Percentiles rank a stretch among this genome's conserved stretches.
These are phyloP conservation scores for Sistotremastrum suecicum DNA, from an alignment of 768 basidiomycete genomes.

Conservation along the genomic window DNA sequence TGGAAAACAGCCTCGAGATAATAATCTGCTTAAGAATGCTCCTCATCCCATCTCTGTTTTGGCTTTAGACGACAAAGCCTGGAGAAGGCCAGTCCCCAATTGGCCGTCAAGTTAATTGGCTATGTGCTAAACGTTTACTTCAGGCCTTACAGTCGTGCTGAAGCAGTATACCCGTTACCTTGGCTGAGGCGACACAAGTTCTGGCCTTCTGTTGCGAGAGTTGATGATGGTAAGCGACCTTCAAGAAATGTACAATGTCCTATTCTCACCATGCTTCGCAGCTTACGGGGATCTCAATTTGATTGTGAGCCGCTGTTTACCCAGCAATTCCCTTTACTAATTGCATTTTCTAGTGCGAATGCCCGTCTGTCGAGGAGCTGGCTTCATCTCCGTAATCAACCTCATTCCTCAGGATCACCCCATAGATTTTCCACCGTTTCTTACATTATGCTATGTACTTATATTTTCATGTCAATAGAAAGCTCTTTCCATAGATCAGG, in stretches of 20 bases:
- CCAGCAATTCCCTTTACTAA: background rate
- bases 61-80: slow-evolving; percentile 57
- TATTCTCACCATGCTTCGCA: slow-evolving; percentile 16
- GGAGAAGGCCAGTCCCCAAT: slow-evolving; percentile 54
- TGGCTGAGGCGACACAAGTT: slow-evolving; percentile 84
- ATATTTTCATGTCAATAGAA: background rate
- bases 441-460: background rate
- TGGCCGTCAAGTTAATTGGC: background rate
- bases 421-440: background rate
- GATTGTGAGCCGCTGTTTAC: slow-evolving; percentile 38
- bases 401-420: slow-evolving; percentile 3
- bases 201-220: slow-evolving; percentile 86
- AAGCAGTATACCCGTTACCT: slow-evolving; percentile 81
- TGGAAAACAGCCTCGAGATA: slow-evolving; percentile 81
- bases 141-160: slow-evolving; percentile 80
- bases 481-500: slow-evolving; percentile 6
- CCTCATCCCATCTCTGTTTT: slow-evolving; percentile 80
- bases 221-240: slow-evolving; percentile 72
- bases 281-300: slow-evolving; percentile 91
- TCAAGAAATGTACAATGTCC: slow-evolving; percentile 1
- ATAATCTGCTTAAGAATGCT: slow-evolving; percentile 88
- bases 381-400: slow-evolving; percentile 22
- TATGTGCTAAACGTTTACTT: background rate
- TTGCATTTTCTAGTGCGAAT: slow-evolving; percentile 50
- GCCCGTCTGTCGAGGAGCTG: slow-evolving; percentile 72